Evolutionary conservation across 2,329 filamentous ascomycete genomes (phyloP).

Genomic region (Grosmannia huntii): DNA sequence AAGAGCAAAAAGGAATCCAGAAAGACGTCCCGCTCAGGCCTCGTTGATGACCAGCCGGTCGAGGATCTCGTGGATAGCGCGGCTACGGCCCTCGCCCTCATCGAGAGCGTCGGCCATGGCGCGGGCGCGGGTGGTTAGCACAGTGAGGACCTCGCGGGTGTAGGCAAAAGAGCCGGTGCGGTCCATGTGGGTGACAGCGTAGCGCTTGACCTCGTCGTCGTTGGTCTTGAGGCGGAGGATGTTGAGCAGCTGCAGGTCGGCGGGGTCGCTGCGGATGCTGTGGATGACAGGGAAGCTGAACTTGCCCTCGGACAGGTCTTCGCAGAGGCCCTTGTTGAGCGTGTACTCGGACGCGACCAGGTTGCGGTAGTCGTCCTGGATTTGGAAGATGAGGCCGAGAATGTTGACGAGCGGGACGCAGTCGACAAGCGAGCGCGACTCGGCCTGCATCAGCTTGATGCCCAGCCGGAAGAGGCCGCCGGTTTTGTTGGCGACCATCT

Average conservation of each 20-base stretch:
- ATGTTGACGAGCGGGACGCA: constrained; percentile 77
- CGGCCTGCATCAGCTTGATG: constrained; percentile 79
- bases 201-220: constrained; percentile 79
- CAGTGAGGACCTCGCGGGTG: constrained; percentile 52
- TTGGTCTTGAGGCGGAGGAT: constrained; percentile 83
- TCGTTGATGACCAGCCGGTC: constrained; percentile 46
- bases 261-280: constrained; percentile 65
- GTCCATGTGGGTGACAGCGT: constrained; percentile 87
- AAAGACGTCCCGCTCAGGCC: background rate
- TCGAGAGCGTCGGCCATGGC: constrained; percentile 53
- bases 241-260: constrained; percentile 71
- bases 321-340: constrained; percentile 83
- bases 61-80: constrained; percentile 52
- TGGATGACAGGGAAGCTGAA: constrained; percentile 95
- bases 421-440: constrained; percentile 45
- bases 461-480: constrained; percentile 75
- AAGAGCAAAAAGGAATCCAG: background rate
- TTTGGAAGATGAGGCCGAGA: constrained; percentile 78
- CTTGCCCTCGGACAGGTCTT: constrained; percentile 94
- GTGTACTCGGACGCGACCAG: constrained; percentile 63
- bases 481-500: constrained; percentile 89
- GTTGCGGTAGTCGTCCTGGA: constrained; percentile 90
- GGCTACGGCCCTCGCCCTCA: constrained; percentile 40
- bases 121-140: constrained; percentile 51
- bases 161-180: constrained; percentile 82